These are phyloP conservation scores for Poronia punctata DNA, from an alignment of 495 filamentous ascomycete species.

Conservation along the genomic window DNA sequence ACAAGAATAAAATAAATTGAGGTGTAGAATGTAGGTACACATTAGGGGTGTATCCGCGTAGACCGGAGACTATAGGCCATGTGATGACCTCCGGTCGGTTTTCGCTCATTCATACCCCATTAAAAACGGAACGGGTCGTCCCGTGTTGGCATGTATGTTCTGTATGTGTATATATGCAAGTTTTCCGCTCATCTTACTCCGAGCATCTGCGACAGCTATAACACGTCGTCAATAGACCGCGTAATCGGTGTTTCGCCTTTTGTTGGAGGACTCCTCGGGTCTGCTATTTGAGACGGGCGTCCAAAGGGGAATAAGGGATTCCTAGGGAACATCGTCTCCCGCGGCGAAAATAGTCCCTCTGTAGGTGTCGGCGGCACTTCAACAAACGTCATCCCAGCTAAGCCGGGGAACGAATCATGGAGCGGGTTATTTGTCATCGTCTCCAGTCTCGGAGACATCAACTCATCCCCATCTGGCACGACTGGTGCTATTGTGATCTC, in stretches of 20 bases:
- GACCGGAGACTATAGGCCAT: neutral
- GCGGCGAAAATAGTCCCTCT: slow-evolving; percentile 43
- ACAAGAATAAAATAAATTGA: too few species aligned
- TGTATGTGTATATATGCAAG: too few species aligned
- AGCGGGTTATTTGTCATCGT: slow-evolving; percentile 50
- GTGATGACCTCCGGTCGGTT: neutral
- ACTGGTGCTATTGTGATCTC: slow-evolving; percentile 23
- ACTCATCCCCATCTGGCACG: slow-evolving; percentile 31
- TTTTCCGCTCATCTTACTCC: too few species aligned
- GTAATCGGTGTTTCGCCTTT: slow-evolving; percentile 60
- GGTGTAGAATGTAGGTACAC: too few species aligned
- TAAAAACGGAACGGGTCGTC: too few species aligned
- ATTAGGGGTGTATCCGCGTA: too few species aligned
- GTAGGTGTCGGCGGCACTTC: slow-evolving; percentile 39
- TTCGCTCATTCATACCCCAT: neutral
- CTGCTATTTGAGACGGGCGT: slow-evolving; percentile 38
- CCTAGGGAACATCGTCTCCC: slow-evolving; percentile 43
- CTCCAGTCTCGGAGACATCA: slow-evolving; percentile 46
- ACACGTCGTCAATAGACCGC: slow-evolving; percentile 54
- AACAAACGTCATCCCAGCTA: slow-evolving; percentile 39
- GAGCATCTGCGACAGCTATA: too few species aligned
- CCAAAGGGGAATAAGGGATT: slow-evolving; percentile 42
- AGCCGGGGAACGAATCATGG: slow-evolving; percentile 29
- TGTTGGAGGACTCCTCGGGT: slow-evolving; percentile 59
- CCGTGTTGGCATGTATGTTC: too few species aligned